phyloP scores from a whole-genome alignment of 2,329 filamentous ascomycete genomes.

The Dryadomyces sulphureus region DNA sequence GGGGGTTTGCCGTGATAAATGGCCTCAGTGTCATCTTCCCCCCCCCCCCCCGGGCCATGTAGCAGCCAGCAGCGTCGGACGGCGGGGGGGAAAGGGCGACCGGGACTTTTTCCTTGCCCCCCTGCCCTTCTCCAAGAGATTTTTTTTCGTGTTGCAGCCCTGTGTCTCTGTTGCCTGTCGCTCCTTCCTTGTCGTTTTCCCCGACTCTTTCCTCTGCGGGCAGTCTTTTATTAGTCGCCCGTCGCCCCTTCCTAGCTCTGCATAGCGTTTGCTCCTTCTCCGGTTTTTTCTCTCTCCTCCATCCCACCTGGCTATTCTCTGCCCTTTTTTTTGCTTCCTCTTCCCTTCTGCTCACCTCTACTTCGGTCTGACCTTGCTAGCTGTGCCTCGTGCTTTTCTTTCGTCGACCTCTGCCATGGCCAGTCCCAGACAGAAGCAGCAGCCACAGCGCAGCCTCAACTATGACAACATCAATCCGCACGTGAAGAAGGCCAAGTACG shows the following conservation, averaged over 20 bases:
- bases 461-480: constrained; percentile 86
- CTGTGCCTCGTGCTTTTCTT: neutral
- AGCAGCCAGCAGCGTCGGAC: no score
- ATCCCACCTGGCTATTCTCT: neutral
- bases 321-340: neutral
- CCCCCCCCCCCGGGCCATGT: no score
- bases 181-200: no score
- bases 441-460: constrained; percentile 38
- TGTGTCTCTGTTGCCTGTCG: no score
- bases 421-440: no score
- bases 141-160: no score
- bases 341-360: neutral
- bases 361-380: neutral
- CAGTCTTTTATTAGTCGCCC: neutral
- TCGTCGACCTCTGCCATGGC: constrained; percentile 4
- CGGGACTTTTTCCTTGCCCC: no score
- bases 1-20: no score
- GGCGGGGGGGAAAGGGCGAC: no score
- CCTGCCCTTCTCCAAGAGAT: no score
- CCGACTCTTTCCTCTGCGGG: neutral
- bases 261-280: neutral
- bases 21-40: no score
- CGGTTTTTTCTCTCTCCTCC: neutral
- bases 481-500: constrained; percentile 80
- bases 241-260: no score